phyloP scores from a whole-genome alignment of 73 alveolate species.

The Diophrys sp. region DNA sequence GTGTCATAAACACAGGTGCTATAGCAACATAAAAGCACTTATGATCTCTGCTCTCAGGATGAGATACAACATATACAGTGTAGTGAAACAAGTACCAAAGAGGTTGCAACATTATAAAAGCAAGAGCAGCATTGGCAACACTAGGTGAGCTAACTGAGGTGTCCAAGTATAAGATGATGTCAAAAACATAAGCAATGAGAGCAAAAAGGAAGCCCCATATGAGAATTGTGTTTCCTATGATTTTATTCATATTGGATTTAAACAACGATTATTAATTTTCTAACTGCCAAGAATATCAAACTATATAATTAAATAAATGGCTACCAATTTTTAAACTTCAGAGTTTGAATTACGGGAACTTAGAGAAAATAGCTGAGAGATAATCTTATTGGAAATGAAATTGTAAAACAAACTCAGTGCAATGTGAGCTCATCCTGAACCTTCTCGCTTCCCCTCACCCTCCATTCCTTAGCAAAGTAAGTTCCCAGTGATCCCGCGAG shows the following conservation, averaged over 20 bases:
- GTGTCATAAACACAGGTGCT: no score
- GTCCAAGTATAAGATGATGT: not conserved
- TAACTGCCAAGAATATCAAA: not conserved
- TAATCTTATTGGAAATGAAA: no score
- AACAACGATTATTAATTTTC: not conserved
- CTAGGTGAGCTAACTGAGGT: not conserved
- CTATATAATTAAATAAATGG: no score
- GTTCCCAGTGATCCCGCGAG: no score
- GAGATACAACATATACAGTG: not conserved
- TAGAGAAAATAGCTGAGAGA: no score
- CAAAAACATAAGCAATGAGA: not conserved
- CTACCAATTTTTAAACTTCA: no score
- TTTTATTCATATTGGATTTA: not conserved
- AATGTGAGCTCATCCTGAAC: no score
- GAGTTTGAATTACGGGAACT: no score
- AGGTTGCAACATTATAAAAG: not conserved
- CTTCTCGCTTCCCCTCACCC: no score
- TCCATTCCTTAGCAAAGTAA: no score
- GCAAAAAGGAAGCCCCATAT: not conserved
- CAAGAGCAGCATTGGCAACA: not conserved
- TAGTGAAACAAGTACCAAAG: slow-evolving; percentile 4
- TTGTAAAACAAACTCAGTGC: no score
- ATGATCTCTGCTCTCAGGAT: not conserved
- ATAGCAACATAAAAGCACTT: no score
- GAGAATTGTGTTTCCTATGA: not conserved